phyloP scores from a whole-genome alignment of 495 filamentous ascomycete species.

The Penicillium manginii region DNA sequence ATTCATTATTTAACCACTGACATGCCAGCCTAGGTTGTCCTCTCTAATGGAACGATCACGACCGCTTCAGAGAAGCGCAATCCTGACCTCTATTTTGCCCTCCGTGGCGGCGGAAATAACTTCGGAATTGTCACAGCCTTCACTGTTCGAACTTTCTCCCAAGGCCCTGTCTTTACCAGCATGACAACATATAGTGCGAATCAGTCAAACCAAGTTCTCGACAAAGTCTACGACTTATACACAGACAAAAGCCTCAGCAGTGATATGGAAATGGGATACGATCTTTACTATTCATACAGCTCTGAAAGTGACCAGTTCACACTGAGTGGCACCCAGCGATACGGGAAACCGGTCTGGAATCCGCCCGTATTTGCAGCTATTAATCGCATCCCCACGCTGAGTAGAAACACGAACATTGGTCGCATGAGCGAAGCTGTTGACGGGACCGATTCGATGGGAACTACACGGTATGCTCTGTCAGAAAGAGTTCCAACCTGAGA shows the following conservation, averaged over 20 bases:
- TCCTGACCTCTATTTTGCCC: constrained; percentile 44
- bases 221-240: constrained; percentile 19
- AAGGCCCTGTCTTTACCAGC: constrained; percentile 14
- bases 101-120: constrained; percentile 55
- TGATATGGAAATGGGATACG: not conserved
- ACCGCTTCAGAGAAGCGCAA: constrained; percentile 35
- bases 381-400: constrained; percentile 19
- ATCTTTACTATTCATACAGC: not conserved
- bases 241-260: not conserved
- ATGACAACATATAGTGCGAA: constrained; percentile 9
- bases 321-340: constrained; percentile 16
- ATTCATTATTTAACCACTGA: too few species aligned
- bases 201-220: constrained; percentile 15
- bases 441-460: not conserved
- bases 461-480: too few species aligned
- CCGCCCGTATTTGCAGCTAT: constrained; percentile 12
- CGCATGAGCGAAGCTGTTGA: not conserved
- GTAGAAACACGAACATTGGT: constrained; percentile 1
- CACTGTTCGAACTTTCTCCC: constrained; percentile 17
- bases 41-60: constrained; percentile 46
- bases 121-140: constrained; percentile 46
- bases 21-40: too few species aligned
- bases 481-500: too few species aligned
- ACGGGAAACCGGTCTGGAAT: constrained; percentile 13
- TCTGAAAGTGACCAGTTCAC: constrained; percentile 3